Evolutionary conservation across 441 rosid genomes (phyloP).

Genomic region (Euphorbia schlechtendalii): DNA sequence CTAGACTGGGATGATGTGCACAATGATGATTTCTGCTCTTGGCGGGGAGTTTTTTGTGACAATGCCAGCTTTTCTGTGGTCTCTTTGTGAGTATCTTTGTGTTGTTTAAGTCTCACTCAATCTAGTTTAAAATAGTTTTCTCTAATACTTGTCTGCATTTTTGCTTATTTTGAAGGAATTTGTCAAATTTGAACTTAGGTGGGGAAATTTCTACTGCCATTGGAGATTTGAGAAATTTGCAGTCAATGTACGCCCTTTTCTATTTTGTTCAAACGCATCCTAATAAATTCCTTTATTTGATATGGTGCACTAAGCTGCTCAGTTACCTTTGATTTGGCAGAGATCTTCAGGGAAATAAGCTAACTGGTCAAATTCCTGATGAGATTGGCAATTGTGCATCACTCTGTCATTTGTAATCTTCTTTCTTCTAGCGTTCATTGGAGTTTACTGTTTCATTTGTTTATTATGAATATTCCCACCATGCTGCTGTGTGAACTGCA

Average conservation of each 20-base stretch:
- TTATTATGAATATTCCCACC: too few species aligned
- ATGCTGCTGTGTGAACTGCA: conserved; percentile 16
- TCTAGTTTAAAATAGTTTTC: too few species aligned
- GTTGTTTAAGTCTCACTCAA: background rate
- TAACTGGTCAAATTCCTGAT: conserved; percentile 84
- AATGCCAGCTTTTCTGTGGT: conserved; percentile 49
- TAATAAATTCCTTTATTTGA: too few species aligned
- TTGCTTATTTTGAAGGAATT: conserved; percentile 37
- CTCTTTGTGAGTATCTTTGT: conserved; percentile 50
- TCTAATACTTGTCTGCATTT: background rate
- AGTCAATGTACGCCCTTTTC: conserved; percentile 43
- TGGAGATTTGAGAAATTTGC: conserved; percentile 64
- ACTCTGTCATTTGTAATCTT: conserved; percentile 49
- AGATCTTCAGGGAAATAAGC: conserved; percentile 70
- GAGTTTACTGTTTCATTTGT: background rate
- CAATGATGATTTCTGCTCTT: conserved; percentile 61
- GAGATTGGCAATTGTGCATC: conserved; percentile 83
- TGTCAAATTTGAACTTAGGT: conserved; percentile 71
- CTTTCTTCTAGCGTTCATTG: too few species aligned
- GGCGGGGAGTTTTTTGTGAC: conserved; percentile 89
- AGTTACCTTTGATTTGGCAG: conserved; percentile 26
- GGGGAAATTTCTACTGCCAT: conserved; percentile 87
- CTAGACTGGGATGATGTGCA: conserved; percentile 73
- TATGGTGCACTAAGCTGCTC: background rate
- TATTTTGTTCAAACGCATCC: too few species aligned